Evolutionary conservation across 805 yeast species (phyloP).

Genomic region (Maudiozyma bulderi): DNA sequence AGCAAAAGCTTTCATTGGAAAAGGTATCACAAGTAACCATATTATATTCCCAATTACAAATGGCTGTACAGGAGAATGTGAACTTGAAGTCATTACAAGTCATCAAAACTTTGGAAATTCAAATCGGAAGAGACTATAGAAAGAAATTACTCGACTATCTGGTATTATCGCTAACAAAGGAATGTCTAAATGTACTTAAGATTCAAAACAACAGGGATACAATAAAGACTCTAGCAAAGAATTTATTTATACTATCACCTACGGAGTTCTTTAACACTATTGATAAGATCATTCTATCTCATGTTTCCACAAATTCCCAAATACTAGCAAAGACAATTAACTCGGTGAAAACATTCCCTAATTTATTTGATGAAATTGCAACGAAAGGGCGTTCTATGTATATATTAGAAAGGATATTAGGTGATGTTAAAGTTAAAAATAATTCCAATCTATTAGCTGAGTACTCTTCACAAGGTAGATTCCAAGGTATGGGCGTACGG

Average conservation of each 20-base stretch:
- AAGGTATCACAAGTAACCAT: slow-evolving; percentile 16
- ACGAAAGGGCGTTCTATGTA: slow-evolving; percentile 10
- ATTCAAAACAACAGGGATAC: slow-evolving; percentile 6
- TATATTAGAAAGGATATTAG: slow-evolving; percentile 13
- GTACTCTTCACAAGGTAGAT: slow-evolving; percentile 12
- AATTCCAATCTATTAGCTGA: slow-evolving; percentile 12
- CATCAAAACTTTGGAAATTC: slow-evolving; percentile 18
- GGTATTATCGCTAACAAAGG: slow-evolving; percentile 10
- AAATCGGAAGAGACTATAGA: slow-evolving; percentile 12
- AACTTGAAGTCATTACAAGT: slow-evolving; percentile 21
- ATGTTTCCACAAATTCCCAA: slow-evolving; percentile 13
- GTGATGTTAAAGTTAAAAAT: slow-evolving; percentile 4
- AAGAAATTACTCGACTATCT: slow-evolving; percentile 15
- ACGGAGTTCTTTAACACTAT: slow-evolving; percentile 16
- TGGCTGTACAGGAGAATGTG: slow-evolving; percentile 18
- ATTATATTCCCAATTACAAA: slow-evolving; percentile 19
- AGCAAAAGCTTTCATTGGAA: slow-evolving; percentile 6
- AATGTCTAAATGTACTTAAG: slow-evolving; percentile 7
- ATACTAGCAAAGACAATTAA: slow-evolving; percentile 21
- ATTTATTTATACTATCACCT: slow-evolving; percentile 17
- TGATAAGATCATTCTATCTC: slow-evolving; percentile 17
- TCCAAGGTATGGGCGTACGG: slow-evolving; percentile 10
- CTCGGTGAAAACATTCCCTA: slow-evolving; percentile 20
- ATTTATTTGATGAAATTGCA: slow-evolving; percentile 15
- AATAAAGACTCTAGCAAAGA: slow-evolving; percentile 7